Percentiles rank a stretch among this genome's conserved stretches.
These are phyloP conservation scores for Phytopythium mirpurense DNA, from an alignment of 352 stramenopile species.

Conservation along the genomic window DNA sequence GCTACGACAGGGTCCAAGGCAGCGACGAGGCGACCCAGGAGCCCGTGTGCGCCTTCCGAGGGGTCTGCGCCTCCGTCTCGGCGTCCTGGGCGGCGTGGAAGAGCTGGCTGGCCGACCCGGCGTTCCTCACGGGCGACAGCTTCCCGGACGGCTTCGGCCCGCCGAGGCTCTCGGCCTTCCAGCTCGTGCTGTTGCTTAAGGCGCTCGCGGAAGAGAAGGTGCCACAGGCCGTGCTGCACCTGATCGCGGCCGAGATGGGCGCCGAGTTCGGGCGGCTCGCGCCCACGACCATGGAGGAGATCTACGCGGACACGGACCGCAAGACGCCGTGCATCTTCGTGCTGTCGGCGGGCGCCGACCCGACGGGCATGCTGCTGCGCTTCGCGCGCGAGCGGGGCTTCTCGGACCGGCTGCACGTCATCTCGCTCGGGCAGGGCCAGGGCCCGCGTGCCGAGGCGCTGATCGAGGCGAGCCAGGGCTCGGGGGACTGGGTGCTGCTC, in stretches of 20 bases:
- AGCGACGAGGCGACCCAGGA: conserved; percentile 1
- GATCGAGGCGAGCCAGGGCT: conserved; percentile 77
- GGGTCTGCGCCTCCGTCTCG: conserved; percentile 56
- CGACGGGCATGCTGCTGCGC: conserved; percentile 90
- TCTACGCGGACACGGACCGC: conserved; percentile 89
- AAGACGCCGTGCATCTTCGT: conserved; percentile 94
- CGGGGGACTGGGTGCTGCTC: conserved; percentile 91
- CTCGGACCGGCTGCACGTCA: conserved; percentile 85
- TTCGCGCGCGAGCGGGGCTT: conserved; percentile 90
- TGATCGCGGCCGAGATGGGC: conserved; percentile 88
- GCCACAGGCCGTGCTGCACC: conserved; percentile 72
- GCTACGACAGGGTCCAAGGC: conserved; percentile 6
- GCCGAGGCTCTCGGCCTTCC: conserved; percentile 49
- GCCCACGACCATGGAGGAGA: conserved; percentile 90
- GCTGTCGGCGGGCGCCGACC: conserved; percentile 87
- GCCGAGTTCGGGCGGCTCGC: conserved; percentile 75
- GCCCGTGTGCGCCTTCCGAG: conserved; percentile 38
- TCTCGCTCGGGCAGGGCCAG: conserved; percentile 92
- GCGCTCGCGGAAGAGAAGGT: conserved; percentile 89
- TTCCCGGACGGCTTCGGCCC: conserved; percentile 5
- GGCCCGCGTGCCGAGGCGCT: conserved; percentile 87
- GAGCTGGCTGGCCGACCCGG: conserved; percentile 41
- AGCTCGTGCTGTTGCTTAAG: conserved; percentile 72
- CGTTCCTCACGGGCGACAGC: conserved; percentile 27
- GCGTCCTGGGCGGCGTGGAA: conserved; percentile 57